phyloP scores from a whole-genome alignment of 2,329 filamentous ascomycete species.

The Nemania sp. region DNA sequence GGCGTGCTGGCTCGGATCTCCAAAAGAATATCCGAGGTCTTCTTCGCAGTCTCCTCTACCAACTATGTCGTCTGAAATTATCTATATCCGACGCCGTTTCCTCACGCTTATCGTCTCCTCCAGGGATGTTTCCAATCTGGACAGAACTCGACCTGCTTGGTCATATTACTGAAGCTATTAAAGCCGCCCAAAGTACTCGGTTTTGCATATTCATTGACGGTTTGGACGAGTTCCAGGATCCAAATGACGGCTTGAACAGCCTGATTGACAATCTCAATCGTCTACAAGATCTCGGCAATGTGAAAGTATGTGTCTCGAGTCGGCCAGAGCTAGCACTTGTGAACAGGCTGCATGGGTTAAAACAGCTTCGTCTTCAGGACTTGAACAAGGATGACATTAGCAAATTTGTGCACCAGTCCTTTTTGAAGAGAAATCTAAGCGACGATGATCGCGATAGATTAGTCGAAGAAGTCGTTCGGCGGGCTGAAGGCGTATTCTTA shows the following conservation, averaged over 20 bases:
- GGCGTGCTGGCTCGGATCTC: constrained; percentile 19
- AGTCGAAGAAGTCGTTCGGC: neutral
- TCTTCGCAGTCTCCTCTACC: constrained; percentile 20
- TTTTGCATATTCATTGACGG: constrained; percentile 23
- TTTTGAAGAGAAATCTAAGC: neutral
- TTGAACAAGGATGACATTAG: constrained; percentile 13
- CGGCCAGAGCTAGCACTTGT: constrained; percentile 6
- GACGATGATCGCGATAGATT: neutral
- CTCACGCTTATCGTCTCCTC: neutral
- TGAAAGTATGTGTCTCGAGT: constrained; percentile 18
- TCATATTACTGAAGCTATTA: neutral
- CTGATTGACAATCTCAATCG: neutral
- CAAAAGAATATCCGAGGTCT: constrained; percentile 22
- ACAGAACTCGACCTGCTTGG: constrained; percentile 7
- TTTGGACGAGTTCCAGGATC: constrained; percentile 14
- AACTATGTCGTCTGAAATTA: constrained; percentile 2
- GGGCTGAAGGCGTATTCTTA: constrained; percentile 15
- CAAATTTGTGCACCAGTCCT: neutral
- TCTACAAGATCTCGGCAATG: neutral
- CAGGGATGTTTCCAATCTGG: constrained; percentile 4
- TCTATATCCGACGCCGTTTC: neutral
- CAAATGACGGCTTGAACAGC: neutral
- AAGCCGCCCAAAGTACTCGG: neutral
- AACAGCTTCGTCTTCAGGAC: constrained; percentile 19
- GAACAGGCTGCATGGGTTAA: neutral